Evolutionary conservation across 2,329 filamentous ascomycete species (phyloP).

Genomic region (Pezicula rhizophila): DNA sequence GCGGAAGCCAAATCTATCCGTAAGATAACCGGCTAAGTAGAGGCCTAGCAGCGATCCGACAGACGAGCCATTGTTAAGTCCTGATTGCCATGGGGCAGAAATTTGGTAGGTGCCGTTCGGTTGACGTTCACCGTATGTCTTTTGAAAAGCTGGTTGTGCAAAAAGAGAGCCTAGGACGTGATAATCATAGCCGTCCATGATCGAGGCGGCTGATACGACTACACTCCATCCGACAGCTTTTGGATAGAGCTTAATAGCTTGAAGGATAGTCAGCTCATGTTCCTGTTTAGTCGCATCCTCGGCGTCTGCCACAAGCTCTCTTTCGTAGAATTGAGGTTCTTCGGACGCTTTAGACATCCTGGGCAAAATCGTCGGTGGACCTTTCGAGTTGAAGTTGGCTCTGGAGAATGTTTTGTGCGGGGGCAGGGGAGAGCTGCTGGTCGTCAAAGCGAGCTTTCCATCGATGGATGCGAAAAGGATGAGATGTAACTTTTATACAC

Average conservation of each 20-base stretch:
- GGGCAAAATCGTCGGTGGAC: too few species aligned
- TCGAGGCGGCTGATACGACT: slow-evolving; percentile 27
- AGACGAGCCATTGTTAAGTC: slow-evolving; percentile 32
- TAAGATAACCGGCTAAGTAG: slow-evolving; percentile 32
- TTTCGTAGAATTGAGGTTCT: neutral
- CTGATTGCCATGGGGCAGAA: slow-evolving; percentile 34
- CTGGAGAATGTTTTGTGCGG: too few species aligned
- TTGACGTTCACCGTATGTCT: slow-evolving; percentile 23
- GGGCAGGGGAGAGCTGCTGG: too few species aligned
- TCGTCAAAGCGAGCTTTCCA: too few species aligned
- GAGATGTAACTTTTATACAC: too few species aligned
- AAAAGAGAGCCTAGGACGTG: slow-evolving; percentile 30
- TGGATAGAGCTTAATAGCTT: slow-evolving; percentile 4
- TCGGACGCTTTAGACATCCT: too few species aligned
- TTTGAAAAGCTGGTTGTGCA: slow-evolving; percentile 23
- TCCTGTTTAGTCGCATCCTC: slow-evolving; percentile 2
- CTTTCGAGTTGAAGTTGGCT: too few species aligned
- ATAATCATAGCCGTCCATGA: slow-evolving; percentile 33
- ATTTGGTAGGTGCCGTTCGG: slow-evolving; percentile 32
- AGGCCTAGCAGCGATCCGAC: slow-evolving; percentile 37
- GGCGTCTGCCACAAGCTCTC: neutral
- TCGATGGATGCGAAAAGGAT: too few species aligned
- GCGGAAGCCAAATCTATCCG: slow-evolving; percentile 36
- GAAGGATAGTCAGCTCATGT: slow-evolving; percentile 1
- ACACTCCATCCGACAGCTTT: slow-evolving; percentile 22